These are phyloP conservation scores for Camellia oleifera DNA, from an alignment of 179 eudicot genomes.

Conservation along the genomic window DNA sequence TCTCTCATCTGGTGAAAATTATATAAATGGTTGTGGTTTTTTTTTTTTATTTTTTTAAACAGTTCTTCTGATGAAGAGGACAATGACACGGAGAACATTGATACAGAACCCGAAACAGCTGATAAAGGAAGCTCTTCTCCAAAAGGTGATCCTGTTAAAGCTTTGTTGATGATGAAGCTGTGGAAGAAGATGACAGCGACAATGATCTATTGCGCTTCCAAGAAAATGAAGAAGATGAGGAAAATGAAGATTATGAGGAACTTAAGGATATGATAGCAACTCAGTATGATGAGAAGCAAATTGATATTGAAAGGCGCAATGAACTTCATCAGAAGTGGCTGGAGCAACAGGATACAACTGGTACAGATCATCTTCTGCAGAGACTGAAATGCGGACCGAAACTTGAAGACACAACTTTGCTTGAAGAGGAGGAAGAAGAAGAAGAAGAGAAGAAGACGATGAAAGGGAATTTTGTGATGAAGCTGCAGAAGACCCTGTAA, in stretches of 20 bases:
- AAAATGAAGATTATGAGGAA: slow-evolving; percentile 58
- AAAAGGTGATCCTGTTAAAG: slow-evolving; percentile 71
- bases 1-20: neutral
- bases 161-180: slow-evolving; percentile 92
- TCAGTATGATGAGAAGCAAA: slow-evolving; percentile 58
- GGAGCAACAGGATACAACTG: slow-evolving; percentile 87
- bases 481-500: slow-evolving; percentile 27
- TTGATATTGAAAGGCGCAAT: slow-evolving; percentile 61
- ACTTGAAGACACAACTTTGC: slow-evolving; percentile 34
- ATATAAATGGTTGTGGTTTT: neutral
- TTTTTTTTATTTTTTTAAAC: neutral
- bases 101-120: slow-evolving; percentile 30
- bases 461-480: slow-evolving; percentile 36
- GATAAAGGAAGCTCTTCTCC: slow-evolving; percentile 33
- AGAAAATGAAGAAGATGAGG: slow-evolving; percentile 68
- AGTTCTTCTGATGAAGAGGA: slow-evolving; percentile 83
- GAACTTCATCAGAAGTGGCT: slow-evolving; percentile 91
- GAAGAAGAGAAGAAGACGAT: slow-evolving; percentile 28
- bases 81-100: slow-evolving; percentile 65
- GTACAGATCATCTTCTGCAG: slow-evolving; percentile 75
- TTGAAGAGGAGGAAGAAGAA: slow-evolving; percentile 42
- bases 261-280: slow-evolving; percentile 69
- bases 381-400: slow-evolving; percentile 50
- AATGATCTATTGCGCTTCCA: slow-evolving; percentile 51
- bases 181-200: slow-evolving; percentile 89